Evolutionary conservation across 345 rosid genomes (phyloP), one percentile per base, ranked within the genome.

Genomic region (Ceriops tagal): DNA sequence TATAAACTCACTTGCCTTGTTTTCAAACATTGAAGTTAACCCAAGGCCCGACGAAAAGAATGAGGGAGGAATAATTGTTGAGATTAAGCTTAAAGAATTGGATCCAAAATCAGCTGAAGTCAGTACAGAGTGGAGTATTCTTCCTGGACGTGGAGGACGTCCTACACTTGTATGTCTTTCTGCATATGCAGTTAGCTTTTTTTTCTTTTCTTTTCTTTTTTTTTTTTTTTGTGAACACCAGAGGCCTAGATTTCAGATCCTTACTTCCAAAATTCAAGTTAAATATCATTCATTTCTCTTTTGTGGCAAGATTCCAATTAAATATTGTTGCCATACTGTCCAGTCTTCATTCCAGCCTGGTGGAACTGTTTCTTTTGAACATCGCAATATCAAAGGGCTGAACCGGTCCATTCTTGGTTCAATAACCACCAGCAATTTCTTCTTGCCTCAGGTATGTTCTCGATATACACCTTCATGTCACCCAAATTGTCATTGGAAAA

Each of bases 41-140:
- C 98, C 98, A 58, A 87, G 92, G 39, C 96, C 90, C 66, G 99
- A 96, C 79, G 99, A 96, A 82, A 89, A 96, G 86, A 90, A 82
- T 34, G 99, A 96, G 72, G 99, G 93, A 58, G 98, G 98, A 66
- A 96, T 96, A 68, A 80, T 92, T 73, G 99, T 96, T 53, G 99
- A 96, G 86, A 90, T 96, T 71, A 96, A 92, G 78, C 95, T 96
- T 39, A 92, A 96, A 77, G 99, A 96, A 78, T 83, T 96, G 24
- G 98, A 96, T 66, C 98, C 88, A 74, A 95, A 90, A 80, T 91
- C 97, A 47, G 99, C 99, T 81, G 99, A 96, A 90, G 97, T 92
- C 70, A 90, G 96, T 77, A 87, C 97, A 0, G 99, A 96, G 68
- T 96, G 99, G 99, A 96, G 92, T 79, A 88, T 96, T 77, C 97